Evolutionary conservation across 176 grass and related monocot species (phyloP), one percentile per base, ranked within the genome.

Genomic region (Themeda triandra): DNA sequence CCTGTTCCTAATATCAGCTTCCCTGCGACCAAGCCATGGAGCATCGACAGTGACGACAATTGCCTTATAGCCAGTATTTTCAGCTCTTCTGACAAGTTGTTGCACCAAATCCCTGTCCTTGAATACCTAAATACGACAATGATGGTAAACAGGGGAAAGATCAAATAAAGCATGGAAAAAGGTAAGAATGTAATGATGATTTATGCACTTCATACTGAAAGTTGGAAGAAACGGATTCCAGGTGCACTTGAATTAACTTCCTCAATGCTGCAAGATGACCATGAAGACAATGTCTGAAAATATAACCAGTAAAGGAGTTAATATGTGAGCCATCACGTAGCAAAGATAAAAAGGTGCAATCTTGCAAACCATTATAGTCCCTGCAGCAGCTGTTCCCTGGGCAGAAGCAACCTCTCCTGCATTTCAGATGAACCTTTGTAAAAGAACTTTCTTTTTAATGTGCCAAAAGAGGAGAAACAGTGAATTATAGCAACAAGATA

Each of bases 381-480:
- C 86, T 79, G 89, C 89, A 69, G 96, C 71, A 67, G 93, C 83
- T 49, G 96, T 60, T 67, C 93, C 96, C 65, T 93, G 92, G 73
- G 96, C 93, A 73, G 89, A 95, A 62, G 96, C 96, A 81, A 92
- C 78, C 66, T 98, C 96, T 87, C 96, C 96, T 98, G 88, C 73
- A 80, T 44, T 76, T 41, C 39, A 75, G 42, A 82, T 32, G 77
- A 78, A 37, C 2, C 2, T 76, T 2, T 21, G 66, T 83, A 19
- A 77, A 66, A 7, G 31, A 82, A 35, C 17, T 24, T 62, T 73
- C 30, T 11, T 60, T 35, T 65, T 6, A 10, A 65, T 79, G 37
- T 19, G 13, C 5, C 77, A 79, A 0, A 30, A 56, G 33, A 67
- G 0, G 3, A 4, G 3, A 13, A 25, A 60, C 24, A 2, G 8